Percentiles rank a stretch among this genome's conserved stretches.
Evolutionary conservation across 345 rosid species (phyloP).

Genomic region (Anacardium occidentale): DNA sequence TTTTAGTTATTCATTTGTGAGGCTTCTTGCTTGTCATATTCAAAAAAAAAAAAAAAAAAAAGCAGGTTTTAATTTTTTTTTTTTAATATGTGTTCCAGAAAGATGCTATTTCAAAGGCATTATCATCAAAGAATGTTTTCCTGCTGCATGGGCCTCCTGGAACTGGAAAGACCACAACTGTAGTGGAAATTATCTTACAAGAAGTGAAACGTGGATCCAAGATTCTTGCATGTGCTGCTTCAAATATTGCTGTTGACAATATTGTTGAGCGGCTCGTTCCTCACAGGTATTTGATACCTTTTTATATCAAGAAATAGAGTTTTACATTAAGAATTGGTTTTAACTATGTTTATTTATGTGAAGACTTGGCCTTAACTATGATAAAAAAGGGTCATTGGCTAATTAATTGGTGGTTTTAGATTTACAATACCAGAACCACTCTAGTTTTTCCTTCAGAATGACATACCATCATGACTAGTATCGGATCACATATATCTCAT

Average conservation of each 20-base stretch:
- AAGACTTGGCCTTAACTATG: neutral
- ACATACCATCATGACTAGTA: neutral
- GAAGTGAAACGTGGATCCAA: conserved; percentile 95
- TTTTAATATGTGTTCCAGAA: conserved; percentile 43
- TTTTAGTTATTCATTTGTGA: conserved; percentile 6
- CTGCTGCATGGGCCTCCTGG: conserved; percentile 99
- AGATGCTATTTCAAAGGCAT: conserved; percentile 80
- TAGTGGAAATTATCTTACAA: conserved; percentile 87
- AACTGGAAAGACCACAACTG: conserved; percentile 97
- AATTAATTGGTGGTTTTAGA: neutral
- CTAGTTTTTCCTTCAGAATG: neutral
- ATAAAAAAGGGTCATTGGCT: neutral
- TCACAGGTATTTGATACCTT: conserved; percentile 56
- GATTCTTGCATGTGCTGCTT: conserved; percentile 97
- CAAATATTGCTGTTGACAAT: conserved; percentile 97
- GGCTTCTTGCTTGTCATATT: conserved; percentile 8
- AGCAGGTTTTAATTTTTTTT: neutral
- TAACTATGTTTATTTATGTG: neutral
- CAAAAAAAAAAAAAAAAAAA: conserved; percentile 13
- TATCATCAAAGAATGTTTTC: conserved; percentile 81
- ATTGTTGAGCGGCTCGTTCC: conserved; percentile 92
- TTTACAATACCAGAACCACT: neutral
- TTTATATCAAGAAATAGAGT: neutral
- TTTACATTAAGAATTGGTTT: conserved; percentile 5
- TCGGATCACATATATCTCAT: neutral